Percentiles rank a stretch among this genome's conserved stretches.
Evolutionary conservation across 1,284 basidiomycete species (phyloP).

Genomic region (Sparassis latifolia): DNA sequence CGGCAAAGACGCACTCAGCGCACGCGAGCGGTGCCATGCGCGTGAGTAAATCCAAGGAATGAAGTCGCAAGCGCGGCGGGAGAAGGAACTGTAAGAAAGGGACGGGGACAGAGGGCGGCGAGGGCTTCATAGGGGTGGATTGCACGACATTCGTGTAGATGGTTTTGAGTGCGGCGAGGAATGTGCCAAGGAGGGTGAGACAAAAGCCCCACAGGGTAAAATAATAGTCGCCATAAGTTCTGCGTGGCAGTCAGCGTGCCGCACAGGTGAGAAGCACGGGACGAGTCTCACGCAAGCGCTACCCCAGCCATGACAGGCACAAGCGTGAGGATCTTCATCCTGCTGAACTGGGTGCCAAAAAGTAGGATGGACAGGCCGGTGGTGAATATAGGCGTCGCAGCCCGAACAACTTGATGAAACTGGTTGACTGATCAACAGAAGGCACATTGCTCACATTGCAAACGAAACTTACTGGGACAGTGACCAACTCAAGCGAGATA

Average conservation of each 20-base stretch:
- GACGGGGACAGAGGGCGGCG: conserved; percentile 8
- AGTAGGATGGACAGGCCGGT: conserved; percentile 66
- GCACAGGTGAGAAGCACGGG: background rate
- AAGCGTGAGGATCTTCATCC: conserved; percentile 64
- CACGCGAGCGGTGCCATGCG: conserved; percentile 86
- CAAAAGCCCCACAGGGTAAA: conserved; percentile 78
- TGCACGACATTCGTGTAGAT: conserved; percentile 84
- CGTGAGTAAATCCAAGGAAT: conserved; percentile 81
- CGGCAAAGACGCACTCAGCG: conserved; percentile 75
- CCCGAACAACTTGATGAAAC: conserved; percentile 96
- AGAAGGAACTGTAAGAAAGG: conserved; percentile 23
- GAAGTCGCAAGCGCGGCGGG: conserved; percentile 49
- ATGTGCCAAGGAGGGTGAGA: conserved; percentile 81
- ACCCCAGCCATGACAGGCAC: conserved; percentile 88
- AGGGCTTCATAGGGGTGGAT: conserved; percentile 23
- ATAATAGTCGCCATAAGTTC: conserved; percentile 88
- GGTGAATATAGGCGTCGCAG: conserved; percentile 86
- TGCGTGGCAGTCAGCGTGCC: conserved; percentile 22
- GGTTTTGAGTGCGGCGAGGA: conserved; percentile 88
- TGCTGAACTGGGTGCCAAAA: conserved; percentile 45
- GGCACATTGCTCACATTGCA: conserved; percentile 1
- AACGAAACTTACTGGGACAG: conserved; percentile 69
- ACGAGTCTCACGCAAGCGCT: conserved; percentile 75
- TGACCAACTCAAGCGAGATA: conserved; percentile 81
- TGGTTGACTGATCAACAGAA: conserved; percentile 23